phyloP scores from a whole-genome alignment of 2,329 filamentous ascomycete genomes.

The Ceratocystis lukuohia region DNA sequence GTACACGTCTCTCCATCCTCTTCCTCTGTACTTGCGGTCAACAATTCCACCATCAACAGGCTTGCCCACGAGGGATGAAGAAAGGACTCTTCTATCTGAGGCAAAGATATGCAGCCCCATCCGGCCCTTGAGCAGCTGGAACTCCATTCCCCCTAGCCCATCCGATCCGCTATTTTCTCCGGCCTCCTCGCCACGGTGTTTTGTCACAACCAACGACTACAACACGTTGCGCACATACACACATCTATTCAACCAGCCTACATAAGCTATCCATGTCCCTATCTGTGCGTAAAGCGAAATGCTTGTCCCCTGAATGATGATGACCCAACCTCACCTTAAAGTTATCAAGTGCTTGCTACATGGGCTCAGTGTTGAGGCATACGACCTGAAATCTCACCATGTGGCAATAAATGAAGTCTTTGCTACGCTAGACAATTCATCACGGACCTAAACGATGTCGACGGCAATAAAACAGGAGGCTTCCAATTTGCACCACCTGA shows the following conservation, averaged over 20 bases:
- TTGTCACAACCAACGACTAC: neutral
- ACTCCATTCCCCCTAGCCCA: neutral
- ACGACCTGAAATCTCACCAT: neutral
- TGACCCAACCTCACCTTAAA: neutral
- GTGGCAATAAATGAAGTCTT: neutral
- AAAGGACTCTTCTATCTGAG: no score
- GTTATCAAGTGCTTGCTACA: neutral
- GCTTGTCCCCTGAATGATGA: neutral
- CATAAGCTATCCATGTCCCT: neutral
- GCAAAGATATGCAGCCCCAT: neutral
- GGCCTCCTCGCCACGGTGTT: neutral
- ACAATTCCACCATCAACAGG: no score
- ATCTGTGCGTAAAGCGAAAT: neutral
- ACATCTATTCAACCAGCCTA: neutral
- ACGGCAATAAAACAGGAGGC: neutral
- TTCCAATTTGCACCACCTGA: no score
- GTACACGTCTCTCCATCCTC: neutral
- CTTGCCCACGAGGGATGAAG: no score
- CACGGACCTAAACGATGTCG: neutral
- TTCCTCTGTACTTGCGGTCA: no score
- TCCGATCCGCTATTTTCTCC: neutral
- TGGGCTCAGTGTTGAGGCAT: neutral
- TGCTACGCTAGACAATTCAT: neutral
- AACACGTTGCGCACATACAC: neutral
- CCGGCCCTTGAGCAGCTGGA: slow-evolving; percentile 3